These are phyloP conservation scores for Annulohypoxylon nitens DNA, from an alignment of 495 filamentous ascomycete genomes.

Conservation along the genomic window DNA sequence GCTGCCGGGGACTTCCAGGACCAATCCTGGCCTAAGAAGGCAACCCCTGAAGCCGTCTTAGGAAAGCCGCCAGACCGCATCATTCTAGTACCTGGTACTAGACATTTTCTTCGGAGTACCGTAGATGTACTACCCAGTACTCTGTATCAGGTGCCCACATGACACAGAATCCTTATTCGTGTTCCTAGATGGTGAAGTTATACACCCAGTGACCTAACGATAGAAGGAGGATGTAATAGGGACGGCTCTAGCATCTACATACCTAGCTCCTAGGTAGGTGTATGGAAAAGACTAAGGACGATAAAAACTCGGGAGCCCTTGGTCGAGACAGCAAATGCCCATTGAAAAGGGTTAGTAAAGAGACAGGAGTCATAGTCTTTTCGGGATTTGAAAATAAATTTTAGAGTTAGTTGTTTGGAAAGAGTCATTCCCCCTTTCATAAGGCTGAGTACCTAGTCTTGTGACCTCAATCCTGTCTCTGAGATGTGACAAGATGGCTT, in stretches of 20 bases:
- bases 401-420: neutral
- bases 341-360: neutral
- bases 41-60: neutral
- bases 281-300: neutral
- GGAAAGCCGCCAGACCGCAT: neutral
- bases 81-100: neutral
- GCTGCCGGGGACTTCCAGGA: neutral
- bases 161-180: constrained; percentile 12
- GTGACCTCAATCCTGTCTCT: neutral
- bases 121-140: neutral
- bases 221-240: neutral
- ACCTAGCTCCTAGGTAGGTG: neutral
- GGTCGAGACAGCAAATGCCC: neutral
- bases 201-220: neutral
- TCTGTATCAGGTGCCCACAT: neutral
- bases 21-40: neutral
- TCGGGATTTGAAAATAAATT: neutral
- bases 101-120: neutral
- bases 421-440: neutral
- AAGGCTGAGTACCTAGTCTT: neutral
- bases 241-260: neutral
- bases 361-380: neutral
- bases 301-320: neutral
- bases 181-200: neutral
- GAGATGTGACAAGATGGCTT: neutral